Conservation (phyloP, 148 eudicot species). For the Nyssa sinensis region DNA sequence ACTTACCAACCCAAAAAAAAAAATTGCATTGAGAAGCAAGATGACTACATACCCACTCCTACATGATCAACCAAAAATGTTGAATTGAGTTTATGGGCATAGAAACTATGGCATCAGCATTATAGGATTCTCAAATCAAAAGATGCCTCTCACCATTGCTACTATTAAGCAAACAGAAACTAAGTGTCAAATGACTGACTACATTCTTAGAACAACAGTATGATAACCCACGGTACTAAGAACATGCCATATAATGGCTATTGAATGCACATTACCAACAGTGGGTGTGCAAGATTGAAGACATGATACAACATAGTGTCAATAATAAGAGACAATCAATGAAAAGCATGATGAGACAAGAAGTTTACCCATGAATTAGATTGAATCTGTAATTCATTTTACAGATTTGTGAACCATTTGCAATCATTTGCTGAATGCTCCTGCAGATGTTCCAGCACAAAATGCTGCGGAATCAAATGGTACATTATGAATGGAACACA, state of each 20-base stretch:
- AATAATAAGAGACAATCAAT: not conserved
- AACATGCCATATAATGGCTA: not conserved
- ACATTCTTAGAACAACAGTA: not conserved
- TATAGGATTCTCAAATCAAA: not conserved
- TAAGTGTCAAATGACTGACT: not conserved
- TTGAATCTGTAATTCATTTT: slow-evolving; percentile 4
- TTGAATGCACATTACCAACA: not conserved
- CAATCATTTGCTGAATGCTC: slow-evolving; percentile 13
- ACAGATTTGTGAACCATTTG: slow-evolving; percentile 7
- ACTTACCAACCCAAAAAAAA: too few relatives aligned
- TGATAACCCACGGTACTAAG: too few relatives aligned
- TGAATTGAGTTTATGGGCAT: not conserved
- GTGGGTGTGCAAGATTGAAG: not conserved
- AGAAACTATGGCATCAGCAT: not conserved
- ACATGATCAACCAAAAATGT: not conserved
- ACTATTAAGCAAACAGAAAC: not conserved
- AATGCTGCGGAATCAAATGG: not conserved
- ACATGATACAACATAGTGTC: not conserved
- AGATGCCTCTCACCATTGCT: not conserved
- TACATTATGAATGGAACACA: slow-evolving; percentile 14
- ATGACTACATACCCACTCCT: not conserved
- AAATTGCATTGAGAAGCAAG: not conserved
- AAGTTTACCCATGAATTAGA: slow-evolving; percentile 15
- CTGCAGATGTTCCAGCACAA: slow-evolving; percentile 6
- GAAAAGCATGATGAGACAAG: not conserved